Percentiles rank a stretch among this genome's conserved stretches.
Conservation (phyloP, 129 eudicot species). For the Chrysanthemum makinoi region DNA sequence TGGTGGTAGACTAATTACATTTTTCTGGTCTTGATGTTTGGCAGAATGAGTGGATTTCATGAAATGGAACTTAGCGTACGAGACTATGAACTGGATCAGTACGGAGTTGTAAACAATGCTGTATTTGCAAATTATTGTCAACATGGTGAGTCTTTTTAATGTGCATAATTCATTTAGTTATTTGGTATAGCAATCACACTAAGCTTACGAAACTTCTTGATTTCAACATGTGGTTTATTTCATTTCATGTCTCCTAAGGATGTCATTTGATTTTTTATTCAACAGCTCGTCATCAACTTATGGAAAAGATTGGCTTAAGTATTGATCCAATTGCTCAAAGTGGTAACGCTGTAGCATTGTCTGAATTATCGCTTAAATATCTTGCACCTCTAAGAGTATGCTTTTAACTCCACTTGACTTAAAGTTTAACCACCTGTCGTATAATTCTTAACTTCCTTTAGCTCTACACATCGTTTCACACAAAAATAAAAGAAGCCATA, state of each 20-base stretch:
- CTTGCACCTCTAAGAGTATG: constrained; percentile 86
- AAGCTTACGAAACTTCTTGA: not conserved
- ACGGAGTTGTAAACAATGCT: constrained; percentile 92
- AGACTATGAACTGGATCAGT: constrained; percentile 90
- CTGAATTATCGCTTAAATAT: constrained; percentile 80
- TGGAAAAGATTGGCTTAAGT: constrained; percentile 66
- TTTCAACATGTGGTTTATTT: not conserved
- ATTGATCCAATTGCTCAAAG: constrained; percentile 72
- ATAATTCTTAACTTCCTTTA: not conserved
- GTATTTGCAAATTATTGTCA: constrained; percentile 81
- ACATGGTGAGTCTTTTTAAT: constrained; percentile 53
- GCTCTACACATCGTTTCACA: not conserved
- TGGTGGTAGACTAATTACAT: constrained; percentile 6
- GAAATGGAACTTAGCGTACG: constrained; percentile 79
- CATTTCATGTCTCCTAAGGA: not conserved
- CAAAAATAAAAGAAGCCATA: too few relatives aligned
- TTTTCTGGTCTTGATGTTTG: constrained; percentile 22
- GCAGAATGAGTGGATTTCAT: constrained; percentile 71
- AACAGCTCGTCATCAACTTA: constrained; percentile 68
- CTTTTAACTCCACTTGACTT: not conserved
- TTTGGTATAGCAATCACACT: not conserved
- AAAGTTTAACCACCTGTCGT: not conserved
- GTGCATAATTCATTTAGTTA: not conserved
- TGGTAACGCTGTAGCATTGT: constrained; percentile 74
- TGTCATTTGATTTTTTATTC: not conserved